Evolutionary conservation across 768 basidiomycete genomes (phyloP).

Genomic region (Suillus tomentosus): DNA sequence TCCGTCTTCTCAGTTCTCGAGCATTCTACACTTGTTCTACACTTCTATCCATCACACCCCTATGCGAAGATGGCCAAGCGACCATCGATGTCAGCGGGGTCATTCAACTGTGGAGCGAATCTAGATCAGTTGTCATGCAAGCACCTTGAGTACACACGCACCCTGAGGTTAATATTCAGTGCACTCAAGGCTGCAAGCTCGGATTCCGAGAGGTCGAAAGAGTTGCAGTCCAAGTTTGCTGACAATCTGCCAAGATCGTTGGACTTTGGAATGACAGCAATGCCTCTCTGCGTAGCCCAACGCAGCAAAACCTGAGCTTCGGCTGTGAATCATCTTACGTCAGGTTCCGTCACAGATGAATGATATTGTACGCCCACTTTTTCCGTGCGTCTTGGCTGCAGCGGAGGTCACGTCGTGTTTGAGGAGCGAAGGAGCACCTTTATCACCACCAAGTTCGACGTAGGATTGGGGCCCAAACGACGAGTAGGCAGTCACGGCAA

Average conservation of each 20-base stretch:
- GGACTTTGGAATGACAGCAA: slow-evolving; percentile 78
- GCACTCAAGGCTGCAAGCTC: slow-evolving; percentile 59
- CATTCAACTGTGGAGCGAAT: slow-evolving; percentile 52
- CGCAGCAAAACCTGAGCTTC: slow-evolving; percentile 72
- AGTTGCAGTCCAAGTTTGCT: slow-evolving; percentile 48
- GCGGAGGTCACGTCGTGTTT: slow-evolving; percentile 44
- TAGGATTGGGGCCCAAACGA: slow-evolving; percentile 58
- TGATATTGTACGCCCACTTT: slow-evolving; percentile 40
- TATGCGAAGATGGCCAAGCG: slow-evolving; percentile 72
- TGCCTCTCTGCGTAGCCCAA: slow-evolving; percentile 76
- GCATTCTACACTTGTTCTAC: slow-evolving; percentile 9
- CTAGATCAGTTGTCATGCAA: slow-evolving; percentile 10
- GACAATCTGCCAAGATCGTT: slow-evolving; percentile 43
- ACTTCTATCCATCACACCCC: slow-evolving; percentile 18
- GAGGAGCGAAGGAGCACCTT: slow-evolving; percentile 53
- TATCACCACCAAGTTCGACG: slow-evolving; percentile 66
- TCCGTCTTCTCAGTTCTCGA: not conserved
- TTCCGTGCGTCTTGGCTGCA: slow-evolving; percentile 53
- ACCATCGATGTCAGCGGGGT: slow-evolving; percentile 68
- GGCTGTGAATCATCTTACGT: slow-evolving; percentile 18
- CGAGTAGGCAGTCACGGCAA: slow-evolving; percentile 58
- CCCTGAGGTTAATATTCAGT: slow-evolving; percentile 65
- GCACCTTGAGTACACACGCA: slow-evolving; percentile 35
- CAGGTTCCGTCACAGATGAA: not conserved
- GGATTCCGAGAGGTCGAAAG: slow-evolving; percentile 53